Evolutionary conservation across 768 basidiomycete genomes (phyloP), one percentile per base, ranked within the genome.

Genomic region (Plicaturopsis crispa): DNA sequence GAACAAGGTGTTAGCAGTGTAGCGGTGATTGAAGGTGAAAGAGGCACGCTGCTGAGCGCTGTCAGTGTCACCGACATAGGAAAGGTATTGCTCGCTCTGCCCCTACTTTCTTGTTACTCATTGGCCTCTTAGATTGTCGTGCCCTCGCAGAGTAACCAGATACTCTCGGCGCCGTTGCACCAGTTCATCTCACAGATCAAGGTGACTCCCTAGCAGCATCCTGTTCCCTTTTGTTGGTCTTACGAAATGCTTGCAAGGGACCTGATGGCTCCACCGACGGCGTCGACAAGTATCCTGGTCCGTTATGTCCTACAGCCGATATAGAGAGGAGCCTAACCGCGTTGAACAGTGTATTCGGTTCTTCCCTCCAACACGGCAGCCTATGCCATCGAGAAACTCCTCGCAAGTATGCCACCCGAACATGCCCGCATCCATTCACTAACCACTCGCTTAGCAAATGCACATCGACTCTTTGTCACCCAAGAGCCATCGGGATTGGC

Each of bases 1-100:
- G 84, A 86, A 43, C 73, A 83, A 50, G 87, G 87, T 17, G 84
- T 90, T 18, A 87, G 85, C 52, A 87, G 82, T 48, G 67, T 88
- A 32, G 87, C 86, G 12, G 80, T 89, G 4, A 54, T 84, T 4
- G 81, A 85, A 33, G 78, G 80, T 34, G 77, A 75, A 21, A 66
- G 55, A 3, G 77, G 81, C 4, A 67, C 59, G 32, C 56, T 89
- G 39, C 56, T 84, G 39, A 84, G 86, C 42, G 82, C 84, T 2
- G 78, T 88, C 24, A 86, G 83, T 52, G 87, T 87, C 4, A 88
- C 84, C 5, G 87, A 90, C 53, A 67, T 90, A 24, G 84, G 84
- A 38, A 80, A 76, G 69, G 84, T 82, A 46, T 24, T 54, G 49
- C 19, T 41, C 22, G 23, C 35, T 28, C 24, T 39, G 35, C 1